A percentile compares a stretch with the other conserved stretches of the same genome.
phyloP scores from a whole-genome alignment of 139 green algal genomes.

The Eudorina sp. region DNA sequence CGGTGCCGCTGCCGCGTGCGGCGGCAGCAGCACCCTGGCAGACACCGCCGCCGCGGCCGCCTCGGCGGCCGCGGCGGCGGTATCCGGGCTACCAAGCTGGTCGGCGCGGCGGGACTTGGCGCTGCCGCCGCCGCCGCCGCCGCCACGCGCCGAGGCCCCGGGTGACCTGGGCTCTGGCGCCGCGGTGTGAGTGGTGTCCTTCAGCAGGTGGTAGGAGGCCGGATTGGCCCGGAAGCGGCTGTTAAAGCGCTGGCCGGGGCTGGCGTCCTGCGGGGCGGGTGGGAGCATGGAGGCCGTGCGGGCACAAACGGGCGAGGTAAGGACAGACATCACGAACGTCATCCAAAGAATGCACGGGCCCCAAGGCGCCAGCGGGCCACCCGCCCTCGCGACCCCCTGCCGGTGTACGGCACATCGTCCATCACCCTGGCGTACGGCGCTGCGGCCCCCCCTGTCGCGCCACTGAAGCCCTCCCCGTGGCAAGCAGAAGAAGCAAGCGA shows the following conservation, averaged over 20 bases:
- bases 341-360: no score
- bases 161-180: background rate
- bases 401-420: no score
- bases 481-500: no score
- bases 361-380: no score
- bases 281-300: background rate
- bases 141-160: background rate
- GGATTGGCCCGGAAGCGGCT: conserved; percentile 30
- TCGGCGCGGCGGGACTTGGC: background rate
- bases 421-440: no score
- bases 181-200: background rate
- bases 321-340: no score
- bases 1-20: no score
- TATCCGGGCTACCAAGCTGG: no score
- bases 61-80: background rate
- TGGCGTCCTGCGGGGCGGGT: background rate
- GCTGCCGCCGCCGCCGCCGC: background rate
- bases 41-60: background rate
- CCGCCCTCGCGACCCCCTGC: no score
- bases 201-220: background rate
- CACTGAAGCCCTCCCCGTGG: no score
- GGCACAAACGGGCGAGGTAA: no score
- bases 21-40: background rate
- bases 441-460: no score
- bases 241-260: background rate